A percentile compares a stretch with the other conserved stretches of the same genome.
Conservation (phyloP, 2,329 filamentous ascomycete genomes). For the Penicillium freii region DNA sequence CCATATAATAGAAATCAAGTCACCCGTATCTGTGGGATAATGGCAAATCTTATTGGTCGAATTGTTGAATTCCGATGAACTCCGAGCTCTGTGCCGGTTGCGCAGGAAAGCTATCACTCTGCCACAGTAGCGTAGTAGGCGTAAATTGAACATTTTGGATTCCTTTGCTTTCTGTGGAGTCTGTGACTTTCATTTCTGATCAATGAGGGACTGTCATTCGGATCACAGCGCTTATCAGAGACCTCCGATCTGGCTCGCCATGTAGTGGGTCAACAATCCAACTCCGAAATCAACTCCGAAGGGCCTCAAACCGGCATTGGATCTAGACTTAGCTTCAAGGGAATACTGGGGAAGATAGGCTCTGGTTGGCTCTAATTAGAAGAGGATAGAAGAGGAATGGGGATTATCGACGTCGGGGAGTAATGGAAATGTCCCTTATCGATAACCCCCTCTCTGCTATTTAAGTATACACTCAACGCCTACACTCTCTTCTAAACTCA, state of each 20-base stretch:
- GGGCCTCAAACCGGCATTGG: neutral
- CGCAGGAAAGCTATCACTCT: neutral
- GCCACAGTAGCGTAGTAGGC: neutral
- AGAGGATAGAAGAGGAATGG: neutral
- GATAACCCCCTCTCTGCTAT: slow-evolving; percentile 13
- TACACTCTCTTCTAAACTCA: neutral
- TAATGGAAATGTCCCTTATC: slow-evolving; percentile 4
- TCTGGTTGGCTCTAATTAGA: neutral
- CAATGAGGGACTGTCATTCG: neutral
- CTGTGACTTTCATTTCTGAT: neutral
- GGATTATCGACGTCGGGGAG: neutral
- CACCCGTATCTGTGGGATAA: neutral
- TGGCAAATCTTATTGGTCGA: neutral
- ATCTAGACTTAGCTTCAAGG: neutral
- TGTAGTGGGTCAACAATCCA: slow-evolving; percentile 11
- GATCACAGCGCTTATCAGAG: slow-evolving; percentile 21
- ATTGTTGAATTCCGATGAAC: neutral
- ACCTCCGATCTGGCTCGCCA: slow-evolving; percentile 15
- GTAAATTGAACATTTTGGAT: neutral
- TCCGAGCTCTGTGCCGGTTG: neutral
- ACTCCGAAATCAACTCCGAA: slow-evolving; percentile 6
- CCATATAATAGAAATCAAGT: too few species aligned
- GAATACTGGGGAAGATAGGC: neutral
- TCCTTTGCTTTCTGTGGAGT: neutral
- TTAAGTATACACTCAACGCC: slow-evolving; percentile 4